Conservation (phyloP, 164 flowering plant genomes). For the Umbellularia californica region DNA sequence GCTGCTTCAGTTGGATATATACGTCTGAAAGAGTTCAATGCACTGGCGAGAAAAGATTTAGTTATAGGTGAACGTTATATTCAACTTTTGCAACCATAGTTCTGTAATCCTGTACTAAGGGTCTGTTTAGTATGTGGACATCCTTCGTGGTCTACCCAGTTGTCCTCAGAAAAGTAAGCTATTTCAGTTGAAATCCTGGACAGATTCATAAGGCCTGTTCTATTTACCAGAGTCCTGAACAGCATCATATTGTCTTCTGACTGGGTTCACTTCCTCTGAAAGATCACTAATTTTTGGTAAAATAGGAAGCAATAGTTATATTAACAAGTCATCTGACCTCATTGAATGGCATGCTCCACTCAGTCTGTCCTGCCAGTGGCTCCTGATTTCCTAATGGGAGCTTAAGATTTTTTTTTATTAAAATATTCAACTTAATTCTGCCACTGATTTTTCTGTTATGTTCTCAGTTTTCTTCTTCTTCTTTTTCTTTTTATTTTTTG, state of each 20-base stretch:
- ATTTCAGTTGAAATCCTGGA: neutral
- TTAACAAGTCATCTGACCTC: too few relatives aligned
- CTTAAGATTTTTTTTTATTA: too few relatives aligned
- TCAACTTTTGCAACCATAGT: neutral
- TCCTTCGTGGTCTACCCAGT: neutral
- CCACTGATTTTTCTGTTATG: too few relatives aligned
- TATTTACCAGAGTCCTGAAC: neutral
- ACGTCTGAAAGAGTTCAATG: constrained; percentile 95
- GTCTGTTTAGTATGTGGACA: neutral
- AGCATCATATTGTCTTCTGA: neutral
- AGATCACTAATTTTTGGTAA: neutral
- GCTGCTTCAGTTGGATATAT: constrained; percentile 73
- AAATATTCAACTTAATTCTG: too few relatives aligned
- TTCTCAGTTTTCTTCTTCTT: too few relatives aligned
- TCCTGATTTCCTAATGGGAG: too few relatives aligned
- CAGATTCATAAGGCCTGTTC: neutral
- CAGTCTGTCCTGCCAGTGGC: too few relatives aligned
- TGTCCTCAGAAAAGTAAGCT: neutral
- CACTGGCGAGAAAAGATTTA: constrained; percentile 92
- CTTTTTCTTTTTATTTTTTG: too few relatives aligned
- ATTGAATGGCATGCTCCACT: too few relatives aligned
- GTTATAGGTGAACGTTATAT: constrained; percentile 47
- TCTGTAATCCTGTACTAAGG: neutral
- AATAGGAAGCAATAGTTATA: neutral
- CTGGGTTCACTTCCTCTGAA: neutral